These are phyloP conservation scores for Aspergillus pseudoglaucus DNA, from an alignment of 2,329 filamentous ascomycete species.

Conservation along the genomic window DNA sequence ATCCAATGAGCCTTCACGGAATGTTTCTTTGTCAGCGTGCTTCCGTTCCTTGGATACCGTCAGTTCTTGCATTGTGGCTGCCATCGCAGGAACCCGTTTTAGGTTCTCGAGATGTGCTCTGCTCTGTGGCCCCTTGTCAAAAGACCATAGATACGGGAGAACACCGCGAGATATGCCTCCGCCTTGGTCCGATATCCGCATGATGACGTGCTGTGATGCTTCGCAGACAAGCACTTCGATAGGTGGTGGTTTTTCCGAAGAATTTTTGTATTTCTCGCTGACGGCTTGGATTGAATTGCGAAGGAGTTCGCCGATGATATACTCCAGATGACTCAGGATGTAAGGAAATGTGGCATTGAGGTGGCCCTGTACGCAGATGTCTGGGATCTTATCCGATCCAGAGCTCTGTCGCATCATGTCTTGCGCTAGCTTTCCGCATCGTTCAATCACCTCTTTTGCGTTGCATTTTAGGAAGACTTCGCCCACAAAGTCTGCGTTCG, in stretches of 20 bases:
- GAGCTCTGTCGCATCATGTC: constrained; percentile 70
- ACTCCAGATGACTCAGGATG: constrained; percentile 91
- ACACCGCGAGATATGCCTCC: constrained; percentile 83
- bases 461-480: constrained; percentile 93
- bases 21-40: constrained; percentile 26
- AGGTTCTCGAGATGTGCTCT: constrained; percentile 76
- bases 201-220: constrained; percentile 88
- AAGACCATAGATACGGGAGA: constrained; percentile 90
- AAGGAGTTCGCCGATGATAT: constrained; percentile 90
- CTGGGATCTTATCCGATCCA: constrained; percentile 65
- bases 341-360: constrained; percentile 89
- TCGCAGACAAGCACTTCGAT: constrained; percentile 95
- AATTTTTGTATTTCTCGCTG: constrained; percentile 62
- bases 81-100: constrained; percentile 78
- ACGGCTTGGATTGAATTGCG: constrained; percentile 92
- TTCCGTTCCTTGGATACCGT: constrained; percentile 40
- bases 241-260: constrained; percentile 56
- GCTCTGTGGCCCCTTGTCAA: constrained; percentile 82
- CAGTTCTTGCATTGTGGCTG: constrained; percentile 87
- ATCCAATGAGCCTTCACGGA: constrained; percentile 62
- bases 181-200: constrained; percentile 90
- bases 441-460: constrained; percentile 79
- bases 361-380: constrained; percentile 78
- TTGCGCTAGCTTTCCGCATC: constrained; percentile 70
- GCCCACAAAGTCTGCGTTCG: constrained; percentile 79